phyloP scores from a whole-genome alignment of 352 stramenopile genomes.

The Halophytophthora batemanensis region DNA sequence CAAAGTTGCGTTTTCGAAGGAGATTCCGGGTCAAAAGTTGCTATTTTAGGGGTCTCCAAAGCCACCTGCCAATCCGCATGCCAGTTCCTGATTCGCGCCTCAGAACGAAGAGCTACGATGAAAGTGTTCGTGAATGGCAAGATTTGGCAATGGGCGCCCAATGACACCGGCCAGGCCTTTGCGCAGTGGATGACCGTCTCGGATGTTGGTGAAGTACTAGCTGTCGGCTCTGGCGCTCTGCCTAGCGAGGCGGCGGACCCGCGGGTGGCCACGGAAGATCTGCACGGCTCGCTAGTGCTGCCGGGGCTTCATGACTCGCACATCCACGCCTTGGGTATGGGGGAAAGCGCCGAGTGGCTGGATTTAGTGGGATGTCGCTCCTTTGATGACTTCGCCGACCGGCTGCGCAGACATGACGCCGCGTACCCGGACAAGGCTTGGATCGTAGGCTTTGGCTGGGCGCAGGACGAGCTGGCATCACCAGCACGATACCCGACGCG shows the following conservation, averaged over 20 bases:
- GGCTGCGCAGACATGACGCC: conserved; percentile 54
- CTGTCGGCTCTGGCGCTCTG: conserved; percentile 25
- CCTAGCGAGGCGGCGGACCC: conserved; percentile 7
- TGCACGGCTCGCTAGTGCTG: conserved; percentile 62
- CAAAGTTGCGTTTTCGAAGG: background rate
- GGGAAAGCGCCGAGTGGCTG: conserved; percentile 82
- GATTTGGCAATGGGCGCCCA: conserved; percentile 62
- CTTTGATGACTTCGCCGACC: conserved; percentile 62
- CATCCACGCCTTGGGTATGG: conserved; percentile 85
- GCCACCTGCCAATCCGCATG: background rate
- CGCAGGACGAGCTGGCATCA: conserved; percentile 73
- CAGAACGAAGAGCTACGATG: conserved; percentile 19
- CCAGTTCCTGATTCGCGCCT: background rate
- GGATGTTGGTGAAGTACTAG: conserved; percentile 37
- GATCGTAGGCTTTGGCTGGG: conserved; percentile 85
- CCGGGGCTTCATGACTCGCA: conserved; percentile 88
- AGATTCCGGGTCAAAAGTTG: background rate
- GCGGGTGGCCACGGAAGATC: conserved; percentile 32
- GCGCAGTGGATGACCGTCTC: conserved; percentile 62
- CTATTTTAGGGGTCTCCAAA: background rate
- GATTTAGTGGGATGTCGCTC: conserved; percentile 71
- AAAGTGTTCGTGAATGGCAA: conserved; percentile 57
- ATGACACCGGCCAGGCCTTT: conserved; percentile 11
- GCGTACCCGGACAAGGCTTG: conserved; percentile 67
- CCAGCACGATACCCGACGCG: conserved; percentile 64